Base-by-base conservation (phyloP, 768 basidiomycete species). In the Galerina marginata region DNA sequence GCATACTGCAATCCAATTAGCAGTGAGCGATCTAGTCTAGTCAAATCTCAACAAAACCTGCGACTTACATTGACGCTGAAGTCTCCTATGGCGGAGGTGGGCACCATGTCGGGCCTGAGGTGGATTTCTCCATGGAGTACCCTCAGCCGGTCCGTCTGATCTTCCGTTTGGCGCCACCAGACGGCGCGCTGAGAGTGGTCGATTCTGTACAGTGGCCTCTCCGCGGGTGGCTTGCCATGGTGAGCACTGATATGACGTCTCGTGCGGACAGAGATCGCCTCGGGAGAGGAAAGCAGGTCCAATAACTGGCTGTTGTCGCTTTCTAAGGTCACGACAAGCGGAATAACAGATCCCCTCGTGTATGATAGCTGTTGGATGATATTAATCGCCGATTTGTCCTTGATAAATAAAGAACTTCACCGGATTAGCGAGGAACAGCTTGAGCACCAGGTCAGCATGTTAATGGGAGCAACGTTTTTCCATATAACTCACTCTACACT, bases 391-490 rank as follows among this genome's bases (percentile, higher is more conserved):
- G 23, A 12, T 37, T 10, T 33, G 20, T 20, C 7, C 29, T 29
- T 49, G 15, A 1, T 36, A 5, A 6, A 26, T 23, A n/a, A 23
- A 20, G 7, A 3, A 15, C 61, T 73, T 61, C 49, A 80, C 79
- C 42, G 80, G 80, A 54, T 73, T 79, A 11, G 77, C 72, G 33
- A 81, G 63, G 23, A 67, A 77, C 16, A 82, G 66, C 77, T 81
- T 43, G 4, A 58, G 26, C 42, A 47, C 4, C n/a, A 51, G 25
- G 56, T 29, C 45, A 39, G 15, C 16, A n/a, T 20, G 48, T 39
- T 16, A 29, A 38, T 38, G 25, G 39, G 44, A 40, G 20, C 29
- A 20, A 40, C 49, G 14, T 23, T 61, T 20, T 26, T 58, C n/a
- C 52, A 44, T 54, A 60, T n/a, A 23, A 65, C 74, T 62, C 63